Percentiles rank a stretch among this genome's conserved stretches.
Evolutionary conservation across 2,329 filamentous ascomycete species (phyloP).

Genomic region (Ascochyta fabae): DNA sequence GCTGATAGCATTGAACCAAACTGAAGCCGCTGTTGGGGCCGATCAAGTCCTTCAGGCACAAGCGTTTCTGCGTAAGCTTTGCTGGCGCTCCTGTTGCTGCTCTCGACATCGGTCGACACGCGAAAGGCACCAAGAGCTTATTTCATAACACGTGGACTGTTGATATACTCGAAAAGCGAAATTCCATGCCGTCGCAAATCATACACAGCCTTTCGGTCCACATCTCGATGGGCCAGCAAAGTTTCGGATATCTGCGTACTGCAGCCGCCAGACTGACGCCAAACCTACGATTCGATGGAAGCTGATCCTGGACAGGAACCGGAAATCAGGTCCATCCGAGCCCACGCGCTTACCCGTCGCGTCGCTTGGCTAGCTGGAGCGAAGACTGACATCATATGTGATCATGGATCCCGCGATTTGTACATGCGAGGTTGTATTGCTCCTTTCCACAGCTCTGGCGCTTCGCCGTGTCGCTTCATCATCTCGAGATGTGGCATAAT

Average conservation of each 20-base stretch:
- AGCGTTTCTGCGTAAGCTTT: constrained; percentile 10
- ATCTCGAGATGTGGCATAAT: not conserved
- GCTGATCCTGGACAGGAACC: not conserved
- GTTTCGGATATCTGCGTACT: not conserved
- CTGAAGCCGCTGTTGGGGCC: not conserved
- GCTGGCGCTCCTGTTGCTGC: not conserved
- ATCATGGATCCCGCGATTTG: constrained; percentile 3
- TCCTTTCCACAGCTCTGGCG: not conserved
- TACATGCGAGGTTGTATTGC: not conserved
- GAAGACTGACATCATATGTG: constrained; percentile 13
- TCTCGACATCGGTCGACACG: not conserved
- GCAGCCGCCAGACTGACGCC: not conserved
- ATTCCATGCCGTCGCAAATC: not conserved
- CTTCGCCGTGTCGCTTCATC: not conserved
- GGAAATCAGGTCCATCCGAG: constrained; percentile 1
- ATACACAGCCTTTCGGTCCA: not conserved
- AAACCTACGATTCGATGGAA: not conserved
- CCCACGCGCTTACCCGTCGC: constrained; percentile 3
- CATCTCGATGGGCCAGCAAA: not conserved
- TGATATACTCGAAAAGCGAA: not conserved
- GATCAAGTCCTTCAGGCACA: not conserved
- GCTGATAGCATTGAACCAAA: not conserved
- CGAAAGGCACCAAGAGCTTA: not conserved
- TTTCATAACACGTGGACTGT: not conserved
- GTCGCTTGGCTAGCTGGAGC: constrained; percentile 1